phyloP scores from a whole-genome alignment of 805 yeast species.

The Zygoascus biomembranicola region DNA sequence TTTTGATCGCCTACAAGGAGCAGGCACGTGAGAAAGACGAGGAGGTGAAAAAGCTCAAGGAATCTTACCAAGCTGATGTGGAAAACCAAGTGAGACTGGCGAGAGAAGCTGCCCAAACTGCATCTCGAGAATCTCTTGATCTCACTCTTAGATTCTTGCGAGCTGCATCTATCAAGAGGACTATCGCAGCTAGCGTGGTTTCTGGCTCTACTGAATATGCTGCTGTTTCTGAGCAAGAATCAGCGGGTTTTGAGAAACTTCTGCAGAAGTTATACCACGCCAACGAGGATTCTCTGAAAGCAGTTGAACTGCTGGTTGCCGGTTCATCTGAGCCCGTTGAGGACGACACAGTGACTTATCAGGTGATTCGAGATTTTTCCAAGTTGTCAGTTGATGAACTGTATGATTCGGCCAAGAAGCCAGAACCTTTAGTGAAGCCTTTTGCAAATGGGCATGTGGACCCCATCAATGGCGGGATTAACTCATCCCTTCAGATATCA shows the following conservation, averaged over 20 bases:
- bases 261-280: constrained; percentile 26
- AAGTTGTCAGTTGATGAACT: constrained; percentile 10
- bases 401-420: constrained; percentile 2
- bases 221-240: constrained; percentile 12
- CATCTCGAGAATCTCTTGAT: constrained; percentile 14
- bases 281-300: constrained; percentile 26
- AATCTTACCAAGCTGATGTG: constrained; percentile 11
- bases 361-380: constrained; percentile 11
- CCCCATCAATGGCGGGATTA: not conserved
- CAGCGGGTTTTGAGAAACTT: constrained; percentile 25
- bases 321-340: constrained; percentile 23
- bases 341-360: constrained; percentile 16
- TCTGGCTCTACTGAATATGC: constrained; percentile 8
- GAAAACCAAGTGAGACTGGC: constrained; percentile 13
- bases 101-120: constrained; percentile 9
- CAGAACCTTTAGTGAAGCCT: not conserved
- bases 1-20: constrained; percentile 18
- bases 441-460: not conserved
- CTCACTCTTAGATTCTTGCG: constrained; percentile 24
- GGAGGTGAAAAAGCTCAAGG: constrained; percentile 9
- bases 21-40: constrained; percentile 12
- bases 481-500: constrained; percentile 9
- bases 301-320: constrained; percentile 22
- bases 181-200: constrained; percentile 7
- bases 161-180: constrained; percentile 28